These are phyloP conservation scores for Colletotrichum costaricense DNA, from an alignment of 2,329 filamentous ascomycete genomes.

Conservation along the genomic window DNA sequence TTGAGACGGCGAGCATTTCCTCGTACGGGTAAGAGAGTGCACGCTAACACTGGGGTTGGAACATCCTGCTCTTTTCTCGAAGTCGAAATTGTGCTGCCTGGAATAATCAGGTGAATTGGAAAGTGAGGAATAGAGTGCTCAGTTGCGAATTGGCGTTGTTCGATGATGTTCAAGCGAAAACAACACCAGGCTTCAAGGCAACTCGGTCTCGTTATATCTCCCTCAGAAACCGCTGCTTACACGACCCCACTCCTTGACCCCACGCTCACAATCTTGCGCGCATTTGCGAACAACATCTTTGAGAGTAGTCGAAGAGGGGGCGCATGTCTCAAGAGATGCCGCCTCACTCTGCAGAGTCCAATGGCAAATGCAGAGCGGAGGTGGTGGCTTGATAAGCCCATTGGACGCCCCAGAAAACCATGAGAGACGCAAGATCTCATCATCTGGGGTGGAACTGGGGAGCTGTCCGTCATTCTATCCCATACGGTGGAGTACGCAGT, in stretches of 20 bases:
- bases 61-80: conserved; percentile 22
- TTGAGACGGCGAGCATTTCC: not conserved
- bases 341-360: conserved; percentile 15
- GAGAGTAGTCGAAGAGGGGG: not conserved
- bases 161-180: not conserved
- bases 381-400: not conserved
- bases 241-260: not conserved
- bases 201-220: not conserved
- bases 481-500: conserved; percentile 24
- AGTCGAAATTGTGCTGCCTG: not conserved
- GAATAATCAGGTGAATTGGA: not conserved
- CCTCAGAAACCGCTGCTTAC: not conserved
- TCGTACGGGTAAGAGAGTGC: conserved; percentile 10
- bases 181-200: not conserved
- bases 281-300: conserved; percentile 18
- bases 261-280: not conserved
- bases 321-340: not conserved
- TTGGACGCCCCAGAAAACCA: conserved; percentile 9
- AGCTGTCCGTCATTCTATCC: conserved; percentile 28
- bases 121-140: not conserved
- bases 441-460: not conserved
- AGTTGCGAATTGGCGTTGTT: not conserved
- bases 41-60: conserved; percentile 7
- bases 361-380: not conserved
- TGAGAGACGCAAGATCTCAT: conserved; percentile 11